These are phyloP conservation scores for Leishmania tarentolae DNA, from an alignment of 208 protist genomes.

Conservation along the genomic window DNA sequence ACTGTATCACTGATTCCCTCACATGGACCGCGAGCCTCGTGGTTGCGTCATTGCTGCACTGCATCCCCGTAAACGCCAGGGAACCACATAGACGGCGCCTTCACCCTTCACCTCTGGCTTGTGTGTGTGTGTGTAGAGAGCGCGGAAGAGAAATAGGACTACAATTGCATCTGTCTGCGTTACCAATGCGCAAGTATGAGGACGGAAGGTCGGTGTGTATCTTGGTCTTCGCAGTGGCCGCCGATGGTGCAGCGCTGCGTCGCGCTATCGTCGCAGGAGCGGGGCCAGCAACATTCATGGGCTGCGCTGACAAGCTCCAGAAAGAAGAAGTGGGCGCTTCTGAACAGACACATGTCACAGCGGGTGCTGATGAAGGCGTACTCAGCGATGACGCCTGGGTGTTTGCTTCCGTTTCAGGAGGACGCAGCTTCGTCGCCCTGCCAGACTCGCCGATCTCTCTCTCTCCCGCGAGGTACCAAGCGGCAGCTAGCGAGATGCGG, in stretches of 20 bases:
- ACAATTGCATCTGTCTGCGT: background rate
- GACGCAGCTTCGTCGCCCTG: too few species aligned
- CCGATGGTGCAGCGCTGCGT: constrained; percentile 4
- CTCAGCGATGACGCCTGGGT: background rate
- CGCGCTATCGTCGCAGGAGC: background rate
- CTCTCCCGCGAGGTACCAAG: background rate
- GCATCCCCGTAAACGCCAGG: background rate
- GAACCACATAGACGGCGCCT: background rate
- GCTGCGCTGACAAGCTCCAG: background rate
- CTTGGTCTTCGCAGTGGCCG: constrained; percentile 14
- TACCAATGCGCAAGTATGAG: background rate
- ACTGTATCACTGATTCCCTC: background rate
- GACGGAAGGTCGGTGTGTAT: constrained; percentile 7
- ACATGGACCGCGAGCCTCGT: background rate
- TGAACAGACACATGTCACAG: background rate
- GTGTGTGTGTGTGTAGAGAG: background rate
- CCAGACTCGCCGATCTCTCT: background rate
- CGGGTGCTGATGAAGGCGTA: background rate
- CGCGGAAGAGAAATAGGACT: background rate
- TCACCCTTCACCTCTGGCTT: background rate
- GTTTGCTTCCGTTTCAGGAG: background rate
- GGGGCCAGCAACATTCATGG: background rate
- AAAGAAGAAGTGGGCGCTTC: background rate
- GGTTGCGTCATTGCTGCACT: background rate
- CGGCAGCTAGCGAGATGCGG: constrained; percentile 1